Evolutionary conservation across 805 yeast species (phyloP), one percentile per base, ranked within the genome.

Genomic region (Sugiyamaella marilandica): DNA sequence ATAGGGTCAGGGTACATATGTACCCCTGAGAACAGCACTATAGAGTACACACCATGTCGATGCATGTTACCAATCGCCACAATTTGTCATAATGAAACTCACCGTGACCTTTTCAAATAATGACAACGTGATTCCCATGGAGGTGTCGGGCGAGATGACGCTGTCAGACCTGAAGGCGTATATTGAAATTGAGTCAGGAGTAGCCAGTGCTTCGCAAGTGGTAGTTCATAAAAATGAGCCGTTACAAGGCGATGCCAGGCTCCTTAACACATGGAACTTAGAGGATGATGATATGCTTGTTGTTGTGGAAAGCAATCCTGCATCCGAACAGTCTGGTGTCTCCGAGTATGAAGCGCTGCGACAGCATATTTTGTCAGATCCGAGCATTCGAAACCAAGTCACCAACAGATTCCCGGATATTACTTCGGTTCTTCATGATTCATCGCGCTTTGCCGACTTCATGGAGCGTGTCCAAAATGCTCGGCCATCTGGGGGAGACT

Each of bases 131-230:
- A 66, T 77, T 50, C 67, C 70, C 2, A 75, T 87, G 1, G 96
- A 89, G 49, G 76, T 88, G 3, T 78, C 87, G 2, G 78, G 71
- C 1, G 85, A 83, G 11, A 76, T 89, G 73, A 65, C 81, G 0
- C 65, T 89, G 9, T 73, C 66, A 11, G 96, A 90, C 65, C 76
- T 91, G 58, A 75, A 79, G 54, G 95, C 92, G 0, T 81, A 84
- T 57, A 63, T 90, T 9, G 84, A 83, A 55, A 81, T 84, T 1
- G 96, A 88, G 62, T 77, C 89, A 8, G 76, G 73, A 11, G 75
- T 84, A 48, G 70, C 72, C 10, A 69, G 76, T 2, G 60, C 64
- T 0, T 60, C 69, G 13, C 86, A 84, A 62, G 66, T 72, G n/a
- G 60, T 88, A 45, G 64, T 72, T 19, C 72, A 72, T 59, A 76